A percentile compares a stretch with the other conserved stretches of the same genome.
These are phyloP conservation scores for Torulaspora globosa DNA, from an alignment of 1,139 yeast species.

Conservation along the genomic window DNA sequence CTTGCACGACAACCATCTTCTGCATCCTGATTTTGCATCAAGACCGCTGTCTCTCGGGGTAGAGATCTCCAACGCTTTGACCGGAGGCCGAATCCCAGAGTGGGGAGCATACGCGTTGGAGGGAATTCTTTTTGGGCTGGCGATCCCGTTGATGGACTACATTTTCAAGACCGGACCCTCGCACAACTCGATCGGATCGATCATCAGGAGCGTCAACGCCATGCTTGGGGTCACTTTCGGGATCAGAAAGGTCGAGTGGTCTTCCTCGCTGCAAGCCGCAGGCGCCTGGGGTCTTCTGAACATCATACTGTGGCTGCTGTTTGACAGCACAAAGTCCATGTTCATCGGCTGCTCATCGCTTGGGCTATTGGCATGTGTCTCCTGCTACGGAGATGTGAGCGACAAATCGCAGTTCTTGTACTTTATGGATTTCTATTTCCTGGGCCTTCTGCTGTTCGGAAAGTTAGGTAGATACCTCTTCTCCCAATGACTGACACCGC, in stretches of 20 bases:
- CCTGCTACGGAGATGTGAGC: constrained; percentile 34
- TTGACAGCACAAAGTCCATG: constrained; percentile 73
- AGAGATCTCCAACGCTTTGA: constrained; percentile 22
- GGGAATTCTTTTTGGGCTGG: constrained; percentile 60
- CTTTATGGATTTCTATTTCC: constrained; percentile 50
- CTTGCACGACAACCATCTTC: constrained; percentile 48
- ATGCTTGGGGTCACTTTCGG: constrained; percentile 83
- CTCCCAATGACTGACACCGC: constrained; percentile 7
- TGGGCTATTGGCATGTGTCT: constrained; percentile 41
- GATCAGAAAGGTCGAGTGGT: constrained; percentile 76
- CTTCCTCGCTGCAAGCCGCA: constrained; percentile 69
- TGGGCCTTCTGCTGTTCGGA: constrained; percentile 67
- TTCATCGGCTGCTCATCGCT: constrained; percentile 47
- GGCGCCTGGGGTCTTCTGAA: constrained; percentile 70
- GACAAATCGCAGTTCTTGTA: constrained; percentile 31
- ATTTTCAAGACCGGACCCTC: constrained; percentile 19
- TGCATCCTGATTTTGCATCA: constrained; percentile 37
- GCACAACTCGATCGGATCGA: constrained; percentile 39
- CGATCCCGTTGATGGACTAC: constrained; percentile 59
- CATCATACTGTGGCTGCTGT: constrained; percentile 73
- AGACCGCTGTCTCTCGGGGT: constrained; percentile 37
- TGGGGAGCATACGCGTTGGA: constrained; percentile 45
- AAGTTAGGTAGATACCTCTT: constrained; percentile 55
- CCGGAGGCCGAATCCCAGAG: constrained; percentile 31
- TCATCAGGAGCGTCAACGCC: constrained; percentile 64